phyloP scores from a whole-genome alignment of 2,329 filamentous ascomycete genomes.

The Colletotrichum orbiculare region DNA sequence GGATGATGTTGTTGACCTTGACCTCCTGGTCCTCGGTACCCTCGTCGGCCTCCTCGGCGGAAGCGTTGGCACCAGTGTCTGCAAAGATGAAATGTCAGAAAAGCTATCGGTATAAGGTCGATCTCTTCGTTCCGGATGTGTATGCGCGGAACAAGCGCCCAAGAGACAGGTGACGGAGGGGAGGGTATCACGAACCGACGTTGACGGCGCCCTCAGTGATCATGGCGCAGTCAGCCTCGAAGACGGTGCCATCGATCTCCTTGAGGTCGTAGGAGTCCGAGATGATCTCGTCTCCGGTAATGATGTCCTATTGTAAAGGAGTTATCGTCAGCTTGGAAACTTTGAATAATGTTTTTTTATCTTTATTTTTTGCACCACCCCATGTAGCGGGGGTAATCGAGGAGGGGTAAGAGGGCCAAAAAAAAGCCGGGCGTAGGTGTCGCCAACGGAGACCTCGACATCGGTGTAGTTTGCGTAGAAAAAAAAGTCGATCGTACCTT shows the following conservation, averaged over 20 bases:
- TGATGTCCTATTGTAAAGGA: conserved; percentile 74
- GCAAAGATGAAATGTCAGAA: conserved; percentile 22
- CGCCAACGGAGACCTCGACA: not conserved
- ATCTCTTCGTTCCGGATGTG: not conserved
- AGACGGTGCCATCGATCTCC: conserved; percentile 81
- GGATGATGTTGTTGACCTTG: conserved; percentile 91
- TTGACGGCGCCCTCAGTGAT: conserved; percentile 81
- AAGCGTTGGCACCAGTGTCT: conserved; percentile 97
- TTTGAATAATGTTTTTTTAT: conserved; percentile 4
- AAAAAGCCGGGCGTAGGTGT: not conserved
- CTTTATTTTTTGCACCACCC: not conserved
- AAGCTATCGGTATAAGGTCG: not conserved
- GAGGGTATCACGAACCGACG: conserved; percentile 68
- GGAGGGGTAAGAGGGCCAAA: conserved; percentile 24
- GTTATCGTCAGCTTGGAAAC: conserved; percentile 38
- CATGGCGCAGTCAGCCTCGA: conserved; percentile 93
- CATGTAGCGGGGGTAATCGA: conserved; percentile 5
- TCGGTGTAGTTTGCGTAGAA: not conserved
- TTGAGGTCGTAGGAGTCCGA: conserved; percentile 92
- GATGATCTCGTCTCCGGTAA: conserved; percentile 94
- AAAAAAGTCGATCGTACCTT: conserved; percentile 59
- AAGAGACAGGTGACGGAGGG: not conserved
- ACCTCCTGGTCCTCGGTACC: conserved; percentile 74
- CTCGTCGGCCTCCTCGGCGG: conserved; percentile 88
- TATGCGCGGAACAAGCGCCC: conserved; percentile 19